Base-by-base conservation (phyloP, 305 asterid genomes). In the Rubia peregrina region DNA sequence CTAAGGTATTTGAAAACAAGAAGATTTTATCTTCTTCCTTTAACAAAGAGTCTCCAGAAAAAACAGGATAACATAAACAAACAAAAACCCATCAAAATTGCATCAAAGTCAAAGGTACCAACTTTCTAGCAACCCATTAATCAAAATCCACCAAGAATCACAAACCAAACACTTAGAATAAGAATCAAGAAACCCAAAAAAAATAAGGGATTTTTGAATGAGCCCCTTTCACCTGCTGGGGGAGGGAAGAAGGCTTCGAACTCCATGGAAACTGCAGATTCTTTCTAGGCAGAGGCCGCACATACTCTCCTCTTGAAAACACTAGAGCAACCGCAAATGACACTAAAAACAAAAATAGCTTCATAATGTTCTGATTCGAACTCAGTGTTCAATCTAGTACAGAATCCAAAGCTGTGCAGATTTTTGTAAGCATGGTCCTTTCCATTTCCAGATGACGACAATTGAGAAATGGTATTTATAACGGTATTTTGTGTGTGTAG, bases 221-320 rank as follows among this genome's bases (percentile, higher is more conserved):
- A 17, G 22, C 14, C 21, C 49, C 0, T 61, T 53, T 44, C 26
- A 89, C 96, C 95, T 91, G 98, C 43, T 86, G 82, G 78, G 96
- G 93, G 41, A 73, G 80, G 49, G 91, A 77, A 19, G 89, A 80
- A 62, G 84, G 74, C 60, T 81, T 80, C 46, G 76, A 75, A 68
- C 61, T 36, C 90, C 81, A 77, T 3, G 93, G 87, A 53, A 88
- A 84, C 61, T 76, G 80, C 40, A 91, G 83, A 44, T 79, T 71
- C 67, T 82, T 79, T 57, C 96, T 89, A 38, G 95, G 92, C 65
- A 81, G 89, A 17, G 96, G 96, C 53, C 97, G 72, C 26, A 85
- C 78, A 68, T 91, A 91, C 42, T 88, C 88, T 4, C 73, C 81
- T 17, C 81, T 56, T 21, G 78, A 69, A 26, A 41, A 69, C n/a